These are phyloP conservation scores for Ophiostoma piceae DNA, from an alignment of 2,329 filamentous ascomycete species.

Conservation along the genomic window DNA sequence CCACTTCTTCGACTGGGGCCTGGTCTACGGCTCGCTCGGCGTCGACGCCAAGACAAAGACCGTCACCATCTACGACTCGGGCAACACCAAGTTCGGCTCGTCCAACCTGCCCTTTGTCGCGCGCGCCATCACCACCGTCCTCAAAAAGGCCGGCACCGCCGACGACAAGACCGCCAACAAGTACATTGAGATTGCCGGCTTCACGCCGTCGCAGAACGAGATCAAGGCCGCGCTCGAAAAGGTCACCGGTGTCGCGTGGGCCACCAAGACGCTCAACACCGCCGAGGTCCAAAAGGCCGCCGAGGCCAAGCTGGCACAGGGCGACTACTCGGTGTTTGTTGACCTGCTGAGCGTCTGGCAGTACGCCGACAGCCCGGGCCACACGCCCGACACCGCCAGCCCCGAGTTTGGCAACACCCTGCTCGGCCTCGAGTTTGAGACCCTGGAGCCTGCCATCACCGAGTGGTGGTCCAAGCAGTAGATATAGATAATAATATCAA, in stretches of 20 bases:
- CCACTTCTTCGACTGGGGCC: slow-evolving; percentile 39
- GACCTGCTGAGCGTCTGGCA: slow-evolving; percentile 33
- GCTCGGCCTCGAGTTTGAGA: slow-evolving; percentile 30
- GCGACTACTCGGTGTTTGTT: slow-evolving; percentile 36
- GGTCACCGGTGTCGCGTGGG: slow-evolving; percentile 46
- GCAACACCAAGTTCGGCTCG: slow-evolving; percentile 29
- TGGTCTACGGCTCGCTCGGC: slow-evolving; percentile 47
- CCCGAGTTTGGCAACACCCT: slow-evolving; percentile 29
- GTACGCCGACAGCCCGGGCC: slow-evolving; percentile 35
- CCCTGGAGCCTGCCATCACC: slow-evolving; percentile 24
- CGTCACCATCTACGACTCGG: slow-evolving; percentile 32
- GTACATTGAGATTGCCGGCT: slow-evolving; percentile 51
- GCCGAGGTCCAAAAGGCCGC: slow-evolving; percentile 37
- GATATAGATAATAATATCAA: neutral
- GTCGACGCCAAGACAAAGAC: slow-evolving; percentile 44
- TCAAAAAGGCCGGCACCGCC: slow-evolving; percentile 30
- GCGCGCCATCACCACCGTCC: slow-evolving; percentile 30
- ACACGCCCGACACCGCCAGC: slow-evolving; percentile 27
- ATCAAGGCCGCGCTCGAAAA: slow-evolving; percentile 50
- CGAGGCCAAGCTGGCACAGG: slow-evolving; percentile 39
- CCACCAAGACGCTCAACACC: slow-evolving; percentile 38
- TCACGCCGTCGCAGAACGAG: slow-evolving; percentile 54
- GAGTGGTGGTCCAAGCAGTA: slow-evolving; percentile 25
- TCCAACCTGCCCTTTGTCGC: slow-evolving; percentile 31
- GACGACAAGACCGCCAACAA: slow-evolving; percentile 38